Conservation (phyloP, 352 stramenopile species). For the Phytopythium montanum region DNA sequence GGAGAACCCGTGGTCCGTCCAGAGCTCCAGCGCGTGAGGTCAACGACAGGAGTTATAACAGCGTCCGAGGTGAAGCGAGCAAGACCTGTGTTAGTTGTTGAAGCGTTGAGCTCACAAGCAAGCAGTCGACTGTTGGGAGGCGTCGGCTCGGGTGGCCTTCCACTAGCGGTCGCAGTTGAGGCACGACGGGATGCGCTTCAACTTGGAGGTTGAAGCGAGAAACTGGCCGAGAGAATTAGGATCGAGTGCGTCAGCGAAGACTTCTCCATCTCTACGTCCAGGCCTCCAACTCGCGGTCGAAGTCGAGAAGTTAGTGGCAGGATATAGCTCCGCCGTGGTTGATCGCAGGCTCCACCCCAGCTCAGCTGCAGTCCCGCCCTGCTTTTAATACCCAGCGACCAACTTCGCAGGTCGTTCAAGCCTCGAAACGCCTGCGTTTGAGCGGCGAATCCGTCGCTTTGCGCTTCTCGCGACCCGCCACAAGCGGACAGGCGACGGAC, state of each 20-base stretch:
- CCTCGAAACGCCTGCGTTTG: too few relatives aligned
- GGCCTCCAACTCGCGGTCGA: too few relatives aligned
- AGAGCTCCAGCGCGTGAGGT: conserved; percentile 15
- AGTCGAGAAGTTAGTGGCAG: too few relatives aligned
- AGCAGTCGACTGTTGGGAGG: neutral
- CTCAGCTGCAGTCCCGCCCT: too few relatives aligned
- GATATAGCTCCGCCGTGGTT: too few relatives aligned
- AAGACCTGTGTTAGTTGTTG: neutral
- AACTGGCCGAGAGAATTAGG: neutral
- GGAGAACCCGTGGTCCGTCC: conserved; percentile 28
- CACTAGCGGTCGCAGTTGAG: too few relatives aligned
- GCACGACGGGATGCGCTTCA: too few relatives aligned
- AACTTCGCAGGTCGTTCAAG: too few relatives aligned
- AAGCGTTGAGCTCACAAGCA: neutral
- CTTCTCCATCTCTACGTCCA: too few relatives aligned
- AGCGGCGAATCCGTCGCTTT: neutral
- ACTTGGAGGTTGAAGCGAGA: neutral
- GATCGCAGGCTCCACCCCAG: too few relatives aligned
- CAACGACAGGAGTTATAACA: neutral
- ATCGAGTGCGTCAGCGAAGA: neutral
- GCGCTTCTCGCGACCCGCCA: neutral
- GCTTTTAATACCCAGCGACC: too few relatives aligned
- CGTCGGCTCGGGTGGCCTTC: neutral
- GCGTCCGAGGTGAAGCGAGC: neutral
- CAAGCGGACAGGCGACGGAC: too few relatives aligned